phyloP scores from a whole-genome alignment of 1,139 yeast species.

The Pichia kudriavzevii region DNA sequence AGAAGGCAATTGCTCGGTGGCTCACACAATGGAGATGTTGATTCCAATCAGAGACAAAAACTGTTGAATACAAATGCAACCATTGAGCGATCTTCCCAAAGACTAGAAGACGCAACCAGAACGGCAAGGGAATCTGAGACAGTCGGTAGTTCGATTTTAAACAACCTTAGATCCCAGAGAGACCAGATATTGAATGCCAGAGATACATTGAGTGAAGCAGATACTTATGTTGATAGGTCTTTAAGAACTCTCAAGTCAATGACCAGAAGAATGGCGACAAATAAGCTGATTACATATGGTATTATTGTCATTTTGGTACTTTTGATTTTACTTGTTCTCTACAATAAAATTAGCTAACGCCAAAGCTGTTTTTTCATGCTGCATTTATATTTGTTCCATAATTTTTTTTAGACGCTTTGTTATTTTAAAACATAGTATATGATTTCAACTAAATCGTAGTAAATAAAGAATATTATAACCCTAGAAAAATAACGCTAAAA shows the following conservation, averaged over 20 bases:
- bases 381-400: not conserved
- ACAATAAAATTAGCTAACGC: constrained; percentile 75
- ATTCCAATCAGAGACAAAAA: constrained; percentile 73
- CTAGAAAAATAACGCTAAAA: not conserved
- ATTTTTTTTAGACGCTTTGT: not conserved
- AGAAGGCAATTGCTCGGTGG: constrained; percentile 63
- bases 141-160: constrained; percentile 85
- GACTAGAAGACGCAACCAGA: constrained; percentile 81
- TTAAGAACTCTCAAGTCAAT: constrained; percentile 80
- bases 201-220: constrained; percentile 77
- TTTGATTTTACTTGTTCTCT: constrained; percentile 76
- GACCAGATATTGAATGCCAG: constrained; percentile 86
- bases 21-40: constrained; percentile 38
- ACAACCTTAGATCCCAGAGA: constrained; percentile 84
- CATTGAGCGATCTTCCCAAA: constrained; percentile 73
- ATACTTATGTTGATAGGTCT: constrained; percentile 84
- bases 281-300: constrained; percentile 88
- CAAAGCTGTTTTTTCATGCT: no score
- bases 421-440: not conserved
- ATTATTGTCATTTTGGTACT: constrained; percentile 83
- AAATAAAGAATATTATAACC: not conserved
- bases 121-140: constrained; percentile 88
- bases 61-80: constrained; percentile 72
- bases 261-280: constrained; percentile 95
- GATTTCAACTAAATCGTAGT: not conserved